A percentile compares a stretch with the other conserved stretches of the same genome.
These are phyloP conservation scores for Botrytis paeoniae DNA, from an alignment of 2,329 filamentous ascomycete genomes.

Conservation along the genomic window DNA sequence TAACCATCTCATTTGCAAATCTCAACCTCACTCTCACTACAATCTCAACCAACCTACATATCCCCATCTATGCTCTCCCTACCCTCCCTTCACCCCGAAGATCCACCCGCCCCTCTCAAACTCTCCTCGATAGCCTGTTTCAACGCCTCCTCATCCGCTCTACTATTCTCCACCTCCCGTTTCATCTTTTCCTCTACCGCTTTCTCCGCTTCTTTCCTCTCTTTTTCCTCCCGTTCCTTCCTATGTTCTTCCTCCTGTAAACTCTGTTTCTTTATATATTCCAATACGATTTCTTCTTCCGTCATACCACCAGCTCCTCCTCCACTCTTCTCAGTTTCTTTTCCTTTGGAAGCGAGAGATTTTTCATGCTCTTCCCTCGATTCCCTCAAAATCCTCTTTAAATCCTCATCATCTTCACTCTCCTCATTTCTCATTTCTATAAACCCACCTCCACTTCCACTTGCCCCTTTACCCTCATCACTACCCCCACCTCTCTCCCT, in stretches of 20 bases:
- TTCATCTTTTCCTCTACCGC: conserved; percentile 13
- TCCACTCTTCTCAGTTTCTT: not conserved
- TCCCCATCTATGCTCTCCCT: not conserved
- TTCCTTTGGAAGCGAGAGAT: not conserved
- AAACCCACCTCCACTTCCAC: conserved; percentile 14
- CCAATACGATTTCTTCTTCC: conserved; percentile 71
- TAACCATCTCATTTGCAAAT: not conserved
- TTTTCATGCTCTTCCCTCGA: conserved; percentile 31
- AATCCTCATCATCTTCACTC: conserved; percentile 30
- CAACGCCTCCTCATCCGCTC: conserved; percentile 55
- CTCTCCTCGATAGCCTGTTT: conserved; percentile 55
- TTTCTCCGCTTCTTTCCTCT: not conserved
- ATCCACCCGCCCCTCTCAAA: conserved; percentile 41
- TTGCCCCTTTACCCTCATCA: conserved; percentile 3
- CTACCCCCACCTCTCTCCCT: not conserved
- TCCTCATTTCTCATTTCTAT: conserved; percentile 4
- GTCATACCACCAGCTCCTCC: conserved; percentile 35
- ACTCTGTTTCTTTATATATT: conserved; percentile 76
- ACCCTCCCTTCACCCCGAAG: not conserved
- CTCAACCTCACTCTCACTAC: too few relatives aligned
- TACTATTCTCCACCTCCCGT: conserved; percentile 24
- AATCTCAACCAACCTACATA: not conserved
- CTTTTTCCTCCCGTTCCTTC: conserved; percentile 20
- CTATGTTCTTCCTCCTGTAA: conserved; percentile 60
- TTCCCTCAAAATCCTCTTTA: conserved; percentile 29